These are phyloP conservation scores for Arthrobotrys sphaeroides DNA, from an alignment of 2,329 filamentous ascomycete genomes.

Conservation along the genomic window DNA sequence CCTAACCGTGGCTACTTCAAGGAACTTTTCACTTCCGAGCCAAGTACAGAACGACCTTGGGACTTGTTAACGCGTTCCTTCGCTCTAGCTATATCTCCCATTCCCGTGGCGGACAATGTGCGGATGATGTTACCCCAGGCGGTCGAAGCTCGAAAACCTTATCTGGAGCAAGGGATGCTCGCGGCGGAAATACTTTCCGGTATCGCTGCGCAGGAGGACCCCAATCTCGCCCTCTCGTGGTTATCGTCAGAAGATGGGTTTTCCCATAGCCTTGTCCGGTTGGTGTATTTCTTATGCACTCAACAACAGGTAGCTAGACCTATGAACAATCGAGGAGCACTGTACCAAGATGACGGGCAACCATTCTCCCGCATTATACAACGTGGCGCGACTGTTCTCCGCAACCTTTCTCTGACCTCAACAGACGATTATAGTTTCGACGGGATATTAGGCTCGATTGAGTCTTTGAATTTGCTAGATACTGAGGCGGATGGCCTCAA, in stretches of 20 bases:
- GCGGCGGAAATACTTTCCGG: conserved; percentile 87
- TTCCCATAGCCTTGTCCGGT: conserved; percentile 77
- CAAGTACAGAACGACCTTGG: conserved; percentile 71
- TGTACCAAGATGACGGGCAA: conserved; percentile 56
- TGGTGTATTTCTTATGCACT: conserved; percentile 76
- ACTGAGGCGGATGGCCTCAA: conserved; percentile 62
- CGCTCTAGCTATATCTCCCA: conserved; percentile 81
- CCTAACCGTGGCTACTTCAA: conserved; percentile 88
- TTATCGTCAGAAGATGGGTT: conserved; percentile 85
- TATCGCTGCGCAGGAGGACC: conserved; percentile 76
- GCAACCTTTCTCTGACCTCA: conserved; percentile 73
- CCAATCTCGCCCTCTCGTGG: conserved; percentile 78
- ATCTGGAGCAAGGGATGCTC: conserved; percentile 89
- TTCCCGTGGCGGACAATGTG: conserved; percentile 72
- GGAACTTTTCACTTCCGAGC: conserved; percentile 79
- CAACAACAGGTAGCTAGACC: conserved; percentile 66
- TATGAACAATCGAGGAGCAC: conserved; percentile 60
- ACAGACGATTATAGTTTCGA: conserved; percentile 52
- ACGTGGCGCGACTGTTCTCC: conserved; percentile 74
- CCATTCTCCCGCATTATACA: conserved; percentile 68
- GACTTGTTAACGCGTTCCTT: conserved; percentile 89
- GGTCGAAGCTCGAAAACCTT: conserved; percentile 84
- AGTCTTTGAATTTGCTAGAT: conserved; percentile 38
- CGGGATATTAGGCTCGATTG: conserved; percentile 65
- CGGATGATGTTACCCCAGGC: conserved; percentile 67